Evolutionary conservation across 2,329 filamentous ascomycete genomes (phyloP).

Genomic region (Drechslerella coelobrocha): DNA sequence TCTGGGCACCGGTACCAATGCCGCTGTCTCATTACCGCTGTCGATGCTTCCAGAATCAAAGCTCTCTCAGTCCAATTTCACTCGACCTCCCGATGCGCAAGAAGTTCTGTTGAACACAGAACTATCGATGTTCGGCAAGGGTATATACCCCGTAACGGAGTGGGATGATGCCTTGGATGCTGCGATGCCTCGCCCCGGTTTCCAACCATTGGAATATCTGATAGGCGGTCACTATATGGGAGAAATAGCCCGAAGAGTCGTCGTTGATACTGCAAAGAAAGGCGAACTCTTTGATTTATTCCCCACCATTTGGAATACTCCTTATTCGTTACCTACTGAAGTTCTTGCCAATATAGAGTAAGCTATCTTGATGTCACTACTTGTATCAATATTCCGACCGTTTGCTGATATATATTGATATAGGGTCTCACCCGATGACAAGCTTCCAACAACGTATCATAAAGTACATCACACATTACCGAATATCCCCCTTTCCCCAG

Average conservation of each 20-base stretch:
- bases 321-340: slow-evolving; percentile 33
- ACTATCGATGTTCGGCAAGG: slow-evolving; percentile 70
- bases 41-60: slow-evolving; percentile 60
- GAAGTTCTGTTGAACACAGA: slow-evolving; percentile 73
- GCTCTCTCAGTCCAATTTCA: slow-evolving; percentile 15
- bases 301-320: slow-evolving; percentile 15
- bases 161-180: slow-evolving; percentile 67
- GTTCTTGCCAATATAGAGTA: slow-evolving; percentile 41
- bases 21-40: slow-evolving; percentile 70
- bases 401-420: background rate
- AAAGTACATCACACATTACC: slow-evolving; percentile 15
- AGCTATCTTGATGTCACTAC: background rate
- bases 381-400: background rate
- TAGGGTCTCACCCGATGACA: slow-evolving; percentile 9
- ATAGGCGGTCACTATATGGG: slow-evolving; percentile 72
- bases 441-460: slow-evolving; percentile 20
- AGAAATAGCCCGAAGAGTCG: slow-evolving; percentile 65
- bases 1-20: slow-evolving; percentile 72
- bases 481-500: slow-evolving; percentile 10
- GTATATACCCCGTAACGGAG: slow-evolving; percentile 66
- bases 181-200: slow-evolving; percentile 65
- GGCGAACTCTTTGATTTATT: slow-evolving; percentile 1
- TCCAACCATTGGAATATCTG: slow-evolving; percentile 69
- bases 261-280: slow-evolving; percentile 9
- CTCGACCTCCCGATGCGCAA: slow-evolving; percentile 6